A percentile compares a stretch with the other conserved stretches of the same genome.
Conservation (phyloP, 2,329 filamentous ascomycete genomes). For the Aaosphaeria arxii region DNA sequence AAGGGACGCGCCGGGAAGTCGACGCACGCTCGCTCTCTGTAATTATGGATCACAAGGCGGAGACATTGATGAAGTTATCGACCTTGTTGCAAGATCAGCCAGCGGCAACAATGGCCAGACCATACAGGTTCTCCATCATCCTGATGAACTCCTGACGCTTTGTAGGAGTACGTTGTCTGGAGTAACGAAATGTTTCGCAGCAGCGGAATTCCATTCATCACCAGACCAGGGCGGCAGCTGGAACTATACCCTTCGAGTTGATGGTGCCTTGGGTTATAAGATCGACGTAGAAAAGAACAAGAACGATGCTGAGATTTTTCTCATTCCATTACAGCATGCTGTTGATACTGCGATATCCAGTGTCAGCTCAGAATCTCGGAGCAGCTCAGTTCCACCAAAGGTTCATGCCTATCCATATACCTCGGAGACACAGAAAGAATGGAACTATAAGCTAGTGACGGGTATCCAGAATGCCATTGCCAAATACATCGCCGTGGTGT, state of each 20-base stretch:
- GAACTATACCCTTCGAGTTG: slow-evolving; percentile 80
- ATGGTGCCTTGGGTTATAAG: slow-evolving; percentile 62
- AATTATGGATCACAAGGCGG: slow-evolving; percentile 66
- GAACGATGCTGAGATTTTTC: slow-evolving; percentile 73
- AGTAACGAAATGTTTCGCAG: slow-evolving; percentile 68
- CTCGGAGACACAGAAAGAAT: slow-evolving; percentile 62
- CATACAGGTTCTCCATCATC: slow-evolving; percentile 51
- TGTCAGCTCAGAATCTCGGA: slow-evolving; percentile 52
- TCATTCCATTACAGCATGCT: slow-evolving; percentile 72
- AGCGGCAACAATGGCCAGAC: slow-evolving; percentile 51
- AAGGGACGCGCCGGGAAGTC: slow-evolving; percentile 50
- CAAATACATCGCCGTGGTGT: slow-evolving; percentile 69
- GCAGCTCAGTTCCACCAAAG: slow-evolving; percentile 35
- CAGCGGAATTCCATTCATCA: slow-evolving; percentile 70
- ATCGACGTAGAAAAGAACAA: slow-evolving; percentile 60
- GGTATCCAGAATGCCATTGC: slow-evolving; percentile 69
- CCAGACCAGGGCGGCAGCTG: slow-evolving; percentile 67
- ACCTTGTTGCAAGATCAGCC: slow-evolving; percentile 55
- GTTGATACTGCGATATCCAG: slow-evolving; percentile 69
- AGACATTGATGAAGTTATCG: slow-evolving; percentile 69
- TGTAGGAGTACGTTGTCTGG: slow-evolving; percentile 57
- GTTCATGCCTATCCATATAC: slow-evolving; percentile 72
- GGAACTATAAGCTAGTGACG: slow-evolving; percentile 60
- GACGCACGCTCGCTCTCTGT: slow-evolving; percentile 70
- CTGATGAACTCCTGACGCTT: slow-evolving; percentile 54